phyloP scores from a whole-genome alignment of 139 green algal genomes.

The Diplosphaera chodatii region DNA sequence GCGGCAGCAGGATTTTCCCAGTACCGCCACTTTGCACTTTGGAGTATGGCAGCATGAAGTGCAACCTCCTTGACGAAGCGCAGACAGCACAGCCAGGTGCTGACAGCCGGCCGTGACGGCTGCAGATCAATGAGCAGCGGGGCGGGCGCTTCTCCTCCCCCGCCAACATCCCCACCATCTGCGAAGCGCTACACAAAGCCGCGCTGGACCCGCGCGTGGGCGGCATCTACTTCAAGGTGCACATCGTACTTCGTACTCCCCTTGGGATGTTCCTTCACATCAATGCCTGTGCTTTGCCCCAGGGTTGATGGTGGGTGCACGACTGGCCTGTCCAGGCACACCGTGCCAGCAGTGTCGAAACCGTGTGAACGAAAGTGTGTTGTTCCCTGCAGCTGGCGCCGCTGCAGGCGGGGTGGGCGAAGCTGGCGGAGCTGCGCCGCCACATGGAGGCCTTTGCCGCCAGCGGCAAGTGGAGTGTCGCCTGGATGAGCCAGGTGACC shows the following conservation, averaged over 20 bases:
- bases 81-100: slow-evolving; percentile 8
- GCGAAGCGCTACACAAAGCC: slow-evolving; percentile 72
- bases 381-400: slow-evolving; percentile 1
- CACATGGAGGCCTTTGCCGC: slow-evolving; percentile 64
- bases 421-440: slow-evolving; percentile 69
- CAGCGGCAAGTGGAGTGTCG: slow-evolving; percentile 80
- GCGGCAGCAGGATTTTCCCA: too few species aligned
- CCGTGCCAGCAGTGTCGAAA: too few species aligned
- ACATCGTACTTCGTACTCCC: too few species aligned
- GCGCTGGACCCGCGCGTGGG: slow-evolving; percentile 76
- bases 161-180: slow-evolving; percentile 54
- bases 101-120: too few species aligned
- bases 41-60: too few species aligned
- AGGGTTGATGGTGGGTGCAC: too few species aligned
- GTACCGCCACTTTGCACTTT: too few species aligned
- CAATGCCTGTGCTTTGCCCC: too few species aligned
- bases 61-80: too few species aligned
- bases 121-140: slow-evolving; percentile 27
- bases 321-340: too few species aligned
- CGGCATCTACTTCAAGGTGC: slow-evolving; percentile 81
- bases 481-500: slow-evolving; percentile 72
- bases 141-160: slow-evolving; percentile 35
- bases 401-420: slow-evolving; percentile 50
- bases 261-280: too few species aligned
- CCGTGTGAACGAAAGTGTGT: too few species aligned